phyloP scores from a whole-genome alignment of 2,329 filamentous ascomycete genomes.

The Epichloe sibirici region DNA sequence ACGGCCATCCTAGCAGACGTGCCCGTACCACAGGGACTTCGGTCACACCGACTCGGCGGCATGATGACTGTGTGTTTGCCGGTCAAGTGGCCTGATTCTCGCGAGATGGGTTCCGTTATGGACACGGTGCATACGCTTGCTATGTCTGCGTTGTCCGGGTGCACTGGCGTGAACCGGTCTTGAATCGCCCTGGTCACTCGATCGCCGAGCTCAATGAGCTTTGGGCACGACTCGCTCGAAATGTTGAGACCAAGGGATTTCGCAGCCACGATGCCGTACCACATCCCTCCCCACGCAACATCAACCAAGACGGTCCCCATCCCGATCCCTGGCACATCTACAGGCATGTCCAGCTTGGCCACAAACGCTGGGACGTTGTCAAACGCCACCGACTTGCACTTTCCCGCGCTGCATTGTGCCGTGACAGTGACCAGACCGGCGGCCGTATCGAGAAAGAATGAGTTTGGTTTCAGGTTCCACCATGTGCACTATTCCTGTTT shows the following conservation, averaged over 20 bases:
- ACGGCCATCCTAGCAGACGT: conserved; percentile 31
- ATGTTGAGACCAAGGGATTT: conserved; percentile 23
- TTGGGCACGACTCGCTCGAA: conserved; percentile 17
- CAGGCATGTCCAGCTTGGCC: conserved; percentile 23
- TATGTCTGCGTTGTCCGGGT: conserved; percentile 30
- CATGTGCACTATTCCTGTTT: conserved; percentile 35
- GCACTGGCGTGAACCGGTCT: conserved; percentile 22
- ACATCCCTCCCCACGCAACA: conserved; percentile 34
- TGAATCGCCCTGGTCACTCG: conserved; percentile 28
- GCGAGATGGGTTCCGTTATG: conserved; percentile 24
- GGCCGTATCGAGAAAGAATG: conserved; percentile 28
- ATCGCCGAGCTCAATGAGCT: conserved; percentile 29
- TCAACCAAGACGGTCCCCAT: conserved; percentile 28
- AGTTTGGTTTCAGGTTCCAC: conserved; percentile 29
- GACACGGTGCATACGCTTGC: conserved; percentile 25
- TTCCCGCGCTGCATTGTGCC: conserved; percentile 28
- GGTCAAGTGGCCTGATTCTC: conserved; percentile 13
- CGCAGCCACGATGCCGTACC: conserved; percentile 29
- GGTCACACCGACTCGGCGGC: conserved; percentile 31
- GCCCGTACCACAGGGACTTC: conserved; percentile 34
- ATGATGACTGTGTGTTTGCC: conserved; percentile 30
- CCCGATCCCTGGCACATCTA: conserved; percentile 29
- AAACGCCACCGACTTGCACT: conserved; percentile 31
- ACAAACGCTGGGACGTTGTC: conserved; percentile 34
- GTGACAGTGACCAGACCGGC: conserved; percentile 29